Evolutionary conservation across 2,329 filamentous ascomycete species (phyloP).

Genomic region (Aspergillus niger): DNA sequence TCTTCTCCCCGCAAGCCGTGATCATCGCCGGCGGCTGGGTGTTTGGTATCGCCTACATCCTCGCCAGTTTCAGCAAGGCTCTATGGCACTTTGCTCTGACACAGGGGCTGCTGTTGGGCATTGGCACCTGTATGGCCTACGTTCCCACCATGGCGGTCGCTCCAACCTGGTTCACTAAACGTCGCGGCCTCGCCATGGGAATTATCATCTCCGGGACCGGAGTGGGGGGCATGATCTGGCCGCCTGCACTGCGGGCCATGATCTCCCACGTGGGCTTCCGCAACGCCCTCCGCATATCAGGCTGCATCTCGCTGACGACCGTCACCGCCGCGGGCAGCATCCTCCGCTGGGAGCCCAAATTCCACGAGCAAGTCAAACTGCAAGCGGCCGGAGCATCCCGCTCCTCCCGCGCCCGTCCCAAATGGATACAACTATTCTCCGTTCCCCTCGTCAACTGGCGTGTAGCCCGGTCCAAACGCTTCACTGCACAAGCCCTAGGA

Average conservation of each 20-base stretch:
- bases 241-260: slow-evolving; percentile 36
- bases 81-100: slow-evolving; percentile 39
- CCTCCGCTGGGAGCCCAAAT: slow-evolving; percentile 35
- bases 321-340: slow-evolving; percentile 29
- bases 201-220: slow-evolving; percentile 44
- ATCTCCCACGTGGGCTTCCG: slow-evolving; percentile 41
- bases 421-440: not conserved
- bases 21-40: slow-evolving; percentile 37
- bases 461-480: slow-evolving; percentile 31
- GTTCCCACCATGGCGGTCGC: slow-evolving; percentile 43
- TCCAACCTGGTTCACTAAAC: slow-evolving; percentile 42
- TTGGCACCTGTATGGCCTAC: slow-evolving; percentile 43
- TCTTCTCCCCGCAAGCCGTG: slow-evolving; percentile 35
- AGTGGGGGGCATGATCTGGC: slow-evolving; percentile 44
- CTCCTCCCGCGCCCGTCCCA: not conserved
- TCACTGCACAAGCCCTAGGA: slow-evolving; percentile 40
- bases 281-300: slow-evolving; percentile 40
- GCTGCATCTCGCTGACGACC: slow-evolving; percentile 32
- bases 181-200: slow-evolving; percentile 44
- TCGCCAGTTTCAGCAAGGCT: slow-evolving; percentile 36
- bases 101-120: slow-evolving; percentile 43
- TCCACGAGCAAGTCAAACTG: slow-evolving; percentile 23
- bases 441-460: slow-evolving; percentile 36
- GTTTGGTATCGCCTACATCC: slow-evolving; percentile 37
- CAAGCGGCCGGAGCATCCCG: slow-evolving; percentile 14